Percentiles rank a stretch among this genome's conserved stretches.
Evolutionary conservation across 495 filamentous ascomycete genomes (phyloP).

Genomic region (Trichoderma gamsii): DNA sequence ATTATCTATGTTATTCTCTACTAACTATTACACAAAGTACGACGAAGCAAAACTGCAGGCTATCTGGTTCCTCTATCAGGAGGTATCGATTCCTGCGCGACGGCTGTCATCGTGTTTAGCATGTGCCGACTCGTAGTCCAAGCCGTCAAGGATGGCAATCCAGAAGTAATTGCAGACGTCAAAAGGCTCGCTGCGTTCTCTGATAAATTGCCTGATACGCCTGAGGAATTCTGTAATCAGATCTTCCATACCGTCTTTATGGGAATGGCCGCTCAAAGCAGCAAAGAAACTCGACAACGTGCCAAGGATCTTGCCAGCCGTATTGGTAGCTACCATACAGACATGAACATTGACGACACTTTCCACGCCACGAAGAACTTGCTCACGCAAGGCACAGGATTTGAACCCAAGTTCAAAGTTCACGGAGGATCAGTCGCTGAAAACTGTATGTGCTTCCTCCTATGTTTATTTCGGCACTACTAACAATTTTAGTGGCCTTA

Average conservation of each 20-base stretch:
- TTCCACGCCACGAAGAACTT: constrained; percentile 35
- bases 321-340: constrained; percentile 69
- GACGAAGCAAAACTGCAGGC: constrained; percentile 55
- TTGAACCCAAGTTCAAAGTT: constrained; percentile 56
- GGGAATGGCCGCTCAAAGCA: constrained; percentile 69
- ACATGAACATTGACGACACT: constrained; percentile 70
- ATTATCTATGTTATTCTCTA: neutral
- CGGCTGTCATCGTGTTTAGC: constrained; percentile 55
- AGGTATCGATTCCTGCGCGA: constrained; percentile 65
- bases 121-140: constrained; percentile 55
- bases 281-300: constrained; percentile 62
- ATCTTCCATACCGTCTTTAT: constrained; percentile 49
- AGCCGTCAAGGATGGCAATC: constrained; percentile 19
- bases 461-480: neutral
- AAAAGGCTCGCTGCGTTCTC: constrained; percentile 11
- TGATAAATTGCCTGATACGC: constrained; percentile 8
- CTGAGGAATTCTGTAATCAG: constrained; percentile 4
- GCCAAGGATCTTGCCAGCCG: constrained; percentile 60
- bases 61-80: constrained; percentile 57
- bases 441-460: constrained; percentile 33
- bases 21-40: constrained; percentile 29
- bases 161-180: constrained; percentile 1
- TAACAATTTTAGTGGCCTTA: constrained; percentile 46
- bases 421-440: constrained; percentile 56
- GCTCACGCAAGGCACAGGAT: constrained; percentile 26